Base-by-base conservation (phyloP, 495 filamentous ascomycete species). In the Penicillium psychrofluorescens region DNA sequence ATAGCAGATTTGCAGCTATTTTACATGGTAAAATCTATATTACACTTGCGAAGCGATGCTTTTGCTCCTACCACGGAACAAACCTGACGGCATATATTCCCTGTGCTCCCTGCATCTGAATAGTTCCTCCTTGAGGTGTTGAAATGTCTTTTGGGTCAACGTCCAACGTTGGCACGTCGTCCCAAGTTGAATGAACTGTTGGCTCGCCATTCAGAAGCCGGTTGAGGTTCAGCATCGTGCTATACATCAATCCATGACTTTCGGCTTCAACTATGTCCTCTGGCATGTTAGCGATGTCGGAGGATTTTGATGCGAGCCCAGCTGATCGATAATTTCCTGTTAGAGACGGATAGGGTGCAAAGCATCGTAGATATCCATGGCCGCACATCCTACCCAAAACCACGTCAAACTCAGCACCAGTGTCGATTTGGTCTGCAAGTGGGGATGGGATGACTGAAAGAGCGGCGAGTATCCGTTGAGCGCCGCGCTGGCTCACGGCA, bases 401-500 rank as follows among this genome's bases (percentile, higher is more conserved):
- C 12, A 72, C 63, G 39, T 79, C 77, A 36, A 73, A 72, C 3
- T 71, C 62, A 11, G 57, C 57, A n/a, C 54, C 49, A 29, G 46
- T 55, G 22, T 22, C 22, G 22, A 22, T 22, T 22, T 22, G 22
- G 22, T 22, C 22, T 3, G 22, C 22, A 4, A 22, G 22, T 22
- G 4, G 22, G 22, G 22, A 22, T 7, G 60, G 55, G 13, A 68
- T 66, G 1, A 72, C 61, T 6, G 64, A 70, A 12, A 75, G 60
- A 35, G 65, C 68, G 11, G 66, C 57, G 9, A 80, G 65, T 8
- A 78, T 53, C 28, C 71, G 70, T 13, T 67, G 70, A 7, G 76
- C 76, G 9, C 76, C 74, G 14, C 56, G 54, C 32, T 71, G 70
- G 13, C 71, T 74, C 9, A 82, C 62, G 2, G 75, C 75, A 50